phyloP scores from a whole-genome alignment of 345 rosid genomes.

The Linum lewisii region DNA sequence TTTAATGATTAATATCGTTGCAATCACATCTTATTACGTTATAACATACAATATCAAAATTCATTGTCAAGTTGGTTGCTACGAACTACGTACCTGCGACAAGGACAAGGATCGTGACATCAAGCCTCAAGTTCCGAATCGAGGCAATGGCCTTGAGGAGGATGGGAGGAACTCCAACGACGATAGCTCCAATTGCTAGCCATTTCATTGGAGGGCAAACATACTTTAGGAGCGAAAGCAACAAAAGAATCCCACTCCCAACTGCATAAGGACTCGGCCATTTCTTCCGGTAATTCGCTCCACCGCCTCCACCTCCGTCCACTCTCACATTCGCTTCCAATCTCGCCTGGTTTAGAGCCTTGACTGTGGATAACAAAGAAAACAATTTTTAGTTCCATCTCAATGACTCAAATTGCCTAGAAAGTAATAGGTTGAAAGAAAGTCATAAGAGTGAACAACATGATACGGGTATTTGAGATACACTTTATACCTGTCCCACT shows the following conservation, averaged over 20 bases:
- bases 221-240: conserved; percentile 47
- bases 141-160: conserved; percentile 41
- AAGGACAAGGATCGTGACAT: conserved; percentile 56
- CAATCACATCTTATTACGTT: no score
- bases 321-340: conserved; percentile 69
- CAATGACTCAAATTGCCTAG: no score
- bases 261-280: conserved; percentile 84
- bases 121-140: conserved; percentile 38
- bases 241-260: conserved; percentile 47
- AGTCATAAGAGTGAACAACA: no score
- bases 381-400: no score
- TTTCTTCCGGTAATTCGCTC: conserved; percentile 37
- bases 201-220: conserved; percentile 51
- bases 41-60: no score
- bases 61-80: background rate
- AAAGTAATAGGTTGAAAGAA: no score
- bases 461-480: no score
- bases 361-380: conserved; percentile 28
- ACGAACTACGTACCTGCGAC: conserved; percentile 47
- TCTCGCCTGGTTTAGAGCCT: conserved; percentile 72
- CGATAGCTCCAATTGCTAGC: conserved; percentile 67
- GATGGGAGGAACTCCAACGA: conserved; percentile 51
- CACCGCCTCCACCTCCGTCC: conserved; percentile 59
- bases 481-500: no score
- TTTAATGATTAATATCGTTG: no score